These are phyloP conservation scores for Austroboletus eburneus DNA, from an alignment of 768 basidiomycete species.

Conservation along the genomic window DNA sequence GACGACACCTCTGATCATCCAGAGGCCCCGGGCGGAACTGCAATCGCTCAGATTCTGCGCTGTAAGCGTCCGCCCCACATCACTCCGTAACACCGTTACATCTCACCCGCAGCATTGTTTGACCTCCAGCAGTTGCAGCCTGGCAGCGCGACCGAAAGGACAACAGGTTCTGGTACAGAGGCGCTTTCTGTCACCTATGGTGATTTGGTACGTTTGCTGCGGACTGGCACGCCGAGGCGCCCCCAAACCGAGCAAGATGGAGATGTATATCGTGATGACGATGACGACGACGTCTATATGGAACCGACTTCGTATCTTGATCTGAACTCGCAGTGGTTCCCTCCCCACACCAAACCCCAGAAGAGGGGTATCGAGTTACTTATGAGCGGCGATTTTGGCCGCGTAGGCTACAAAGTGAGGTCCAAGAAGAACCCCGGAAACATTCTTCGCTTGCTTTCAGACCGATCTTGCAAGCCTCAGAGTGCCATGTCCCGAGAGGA, in stretches of 20 bases:
- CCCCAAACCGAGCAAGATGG: slow-evolving; percentile 41
- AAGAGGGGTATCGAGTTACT: slow-evolving; percentile 60
- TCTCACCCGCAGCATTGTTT: slow-evolving; percentile 23
- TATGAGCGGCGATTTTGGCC: slow-evolving; percentile 77
- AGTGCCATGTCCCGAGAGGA: slow-evolving; percentile 47
- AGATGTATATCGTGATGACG: slow-evolving; percentile 34
- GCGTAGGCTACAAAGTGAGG: slow-evolving; percentile 48
- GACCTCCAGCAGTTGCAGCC: slow-evolving; percentile 24
- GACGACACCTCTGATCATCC: slow-evolving; percentile 12
- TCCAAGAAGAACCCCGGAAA: slow-evolving; percentile 41
- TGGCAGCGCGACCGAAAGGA: slow-evolving; percentile 10
- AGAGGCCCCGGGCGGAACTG: slow-evolving; percentile 1
- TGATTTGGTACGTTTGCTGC: slow-evolving; percentile 23
- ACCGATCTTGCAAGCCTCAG: slow-evolving; percentile 35
- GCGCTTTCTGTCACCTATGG: slow-evolving; percentile 18
- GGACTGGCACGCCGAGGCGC: slow-evolving; percentile 7
- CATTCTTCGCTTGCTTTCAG: slow-evolving; percentile 45
- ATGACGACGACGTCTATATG: slow-evolving; percentile 30
- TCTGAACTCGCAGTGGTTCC: slow-evolving; percentile 33
- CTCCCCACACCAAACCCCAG: slow-evolving; percentile 53
- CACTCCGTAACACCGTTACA: neutral
- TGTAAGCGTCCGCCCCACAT: slow-evolving; percentile 18
- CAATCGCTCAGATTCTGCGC: slow-evolving; percentile 27
- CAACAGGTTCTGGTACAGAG: neutral
- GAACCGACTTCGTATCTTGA: slow-evolving; percentile 17